These are phyloP conservation scores for Peronospora farinosa DNA, from an alignment of 352 stramenopile species.

Conservation along the genomic window DNA sequence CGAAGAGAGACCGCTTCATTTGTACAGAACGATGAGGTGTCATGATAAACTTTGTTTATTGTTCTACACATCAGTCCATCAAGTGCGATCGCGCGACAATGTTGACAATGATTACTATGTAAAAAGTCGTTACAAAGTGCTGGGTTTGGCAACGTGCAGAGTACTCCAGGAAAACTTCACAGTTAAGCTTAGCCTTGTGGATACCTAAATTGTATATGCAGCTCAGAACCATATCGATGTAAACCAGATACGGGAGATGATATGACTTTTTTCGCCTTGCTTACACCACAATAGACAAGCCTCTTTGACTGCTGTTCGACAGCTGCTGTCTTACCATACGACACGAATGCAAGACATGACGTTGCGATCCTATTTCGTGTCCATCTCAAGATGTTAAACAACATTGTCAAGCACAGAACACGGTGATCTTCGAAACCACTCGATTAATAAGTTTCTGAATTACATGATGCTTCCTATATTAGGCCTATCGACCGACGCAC, in stretches of 20 bases:
- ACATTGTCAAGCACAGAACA: neutral
- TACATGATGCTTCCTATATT: neutral
- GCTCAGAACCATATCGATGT: neutral
- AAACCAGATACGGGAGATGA: neutral
- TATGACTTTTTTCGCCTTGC: neutral
- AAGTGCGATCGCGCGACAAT: constrained; percentile 18
- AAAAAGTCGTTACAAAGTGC: neutral
- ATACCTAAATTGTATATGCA: neutral
- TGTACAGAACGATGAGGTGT: too few relatives aligned
- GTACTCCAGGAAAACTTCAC: neutral
- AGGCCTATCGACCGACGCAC: neutral
- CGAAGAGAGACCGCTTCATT: too few relatives aligned
- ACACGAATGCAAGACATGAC: neutral
- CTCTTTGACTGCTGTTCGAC: constrained; percentile 3
- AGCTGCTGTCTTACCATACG: constrained; percentile 6
- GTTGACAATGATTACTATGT: constrained; percentile 11
- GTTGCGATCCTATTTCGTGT: constrained; percentile 3
- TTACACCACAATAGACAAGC: constrained; percentile 3
- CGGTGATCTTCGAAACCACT: too few relatives aligned
- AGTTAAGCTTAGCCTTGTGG: neutral
- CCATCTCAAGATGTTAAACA: neutral
- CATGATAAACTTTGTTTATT: too few relatives aligned
- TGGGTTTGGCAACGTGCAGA: too few relatives aligned
- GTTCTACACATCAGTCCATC: too few relatives aligned
- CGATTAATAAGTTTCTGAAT: too few relatives aligned